Base-by-base conservation (phyloP, 805 yeast species). In the Metschnikowia kofuensis region DNA sequence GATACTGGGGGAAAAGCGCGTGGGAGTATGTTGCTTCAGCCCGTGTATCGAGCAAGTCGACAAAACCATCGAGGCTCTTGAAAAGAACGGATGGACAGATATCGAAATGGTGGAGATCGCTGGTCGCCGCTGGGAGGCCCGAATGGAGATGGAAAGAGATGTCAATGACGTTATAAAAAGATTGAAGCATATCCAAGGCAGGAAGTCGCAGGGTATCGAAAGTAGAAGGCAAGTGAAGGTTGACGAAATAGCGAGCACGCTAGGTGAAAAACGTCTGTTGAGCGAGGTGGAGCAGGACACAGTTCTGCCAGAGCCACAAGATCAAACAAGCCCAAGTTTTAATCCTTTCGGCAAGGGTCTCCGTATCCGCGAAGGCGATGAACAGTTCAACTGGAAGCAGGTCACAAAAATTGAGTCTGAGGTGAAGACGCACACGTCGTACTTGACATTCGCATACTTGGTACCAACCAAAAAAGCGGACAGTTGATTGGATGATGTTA, bases 11-110 rank as follows among this genome's bases (percentile, higher is more conserved):
- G 69, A 69, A 15, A 72, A 75, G 47, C 73, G 75, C 28, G 87
- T 83, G 21, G 83, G 87, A 2, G 77, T 94, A 46, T 94, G 99
- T 68, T 94, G 99, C 67, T 94, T 94, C 63, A 88, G 96, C 36
- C 99, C 99, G 9, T 94, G 99, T 67, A 87, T 94, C 42, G 99
- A 94, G 68, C 99, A 94, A 70, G 99, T 94, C 4, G 85, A 85
- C 49, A 85, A 87, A 63, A 88, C 98, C 0, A 82, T 92, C 11
- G 85, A 80, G 54, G 85, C 87, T 0, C 70, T 94, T 49, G 83
- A 85, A 56, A 77, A 73, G 32, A 65, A 83, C 38, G 96, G 96
- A 0, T 94, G 97, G 96, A 76, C 79, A 6, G 77, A 80, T 14
- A 83, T 94, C 21, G 96, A 94, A 67, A 87, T 89, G 91, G 95